Evolutionary conservation across 2,329 filamentous ascomycete species (phyloP), one percentile per base, ranked within the genome.

Genomic region (Ramularia endophylla): DNA sequence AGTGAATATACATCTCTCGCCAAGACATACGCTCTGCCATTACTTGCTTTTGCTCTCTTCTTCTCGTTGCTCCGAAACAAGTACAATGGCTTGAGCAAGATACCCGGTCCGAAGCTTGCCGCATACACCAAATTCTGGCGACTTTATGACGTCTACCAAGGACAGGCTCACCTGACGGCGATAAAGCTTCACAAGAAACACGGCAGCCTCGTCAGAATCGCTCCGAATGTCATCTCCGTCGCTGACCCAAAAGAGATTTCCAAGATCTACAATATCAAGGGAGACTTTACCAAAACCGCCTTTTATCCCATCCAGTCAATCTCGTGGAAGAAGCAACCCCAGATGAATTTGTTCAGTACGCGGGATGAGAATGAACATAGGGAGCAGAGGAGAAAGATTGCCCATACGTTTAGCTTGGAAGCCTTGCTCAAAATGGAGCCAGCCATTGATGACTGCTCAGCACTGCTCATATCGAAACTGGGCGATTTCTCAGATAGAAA

Each of bases 311-410:
- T 62, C 7, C 52, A 59, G 32, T 48, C 41, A 28, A 50, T 54
- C 8, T 44, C 51, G 4, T 50, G 52, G 38, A 47, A 53, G 15
- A 47, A 45, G 37, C n/a, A 44, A 19, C 36, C 40, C n/a, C 15
- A 20, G 20, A 28, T 41, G 36, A 47, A 44, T 15, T 51, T 68
- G 13, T 66, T 68, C 42, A 62, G 57, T 8, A 59, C 60, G 2
- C 58, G 56, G 1, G 62, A 67, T 30, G 64, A 69, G 39, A 51
- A 38, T 1, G 63, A 65, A 15, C 68, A 71, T 44, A 61, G 65
- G 1, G 55, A 47, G n/a, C 61, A 67, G 4, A 66, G 64, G 30
- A 30, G 25, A 15, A 43, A 38, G 31, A 22, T 46, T 16, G 46
- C 35, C 27, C 40, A 38, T 34, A 43, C 47, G 13, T 51, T 47